Evolutionary conservation across 306 rosid species (phyloP).

Genomic region (Hippophae gyantsensis): DNA sequence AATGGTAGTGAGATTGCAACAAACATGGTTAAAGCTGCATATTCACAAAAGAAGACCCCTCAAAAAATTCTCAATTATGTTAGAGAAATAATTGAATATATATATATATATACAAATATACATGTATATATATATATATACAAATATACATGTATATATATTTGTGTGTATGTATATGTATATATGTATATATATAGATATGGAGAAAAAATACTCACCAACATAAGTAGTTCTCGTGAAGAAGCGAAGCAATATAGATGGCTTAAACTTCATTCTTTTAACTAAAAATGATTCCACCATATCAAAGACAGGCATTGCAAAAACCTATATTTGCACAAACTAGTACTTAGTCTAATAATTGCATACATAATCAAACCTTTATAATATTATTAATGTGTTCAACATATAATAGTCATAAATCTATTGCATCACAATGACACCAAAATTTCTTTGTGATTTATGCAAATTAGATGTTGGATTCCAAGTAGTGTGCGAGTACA

Average conservation of each 20-base stretch:
- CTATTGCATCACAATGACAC: background rate
- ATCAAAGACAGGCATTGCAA: constrained; percentile 34
- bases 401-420: too few relatives aligned
- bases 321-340: constrained; percentile 12
- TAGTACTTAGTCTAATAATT: background rate
- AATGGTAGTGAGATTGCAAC: constrained; percentile 30
- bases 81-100: too few relatives aligned
- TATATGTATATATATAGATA: background rate
- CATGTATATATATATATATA: too few relatives aligned
- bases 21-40: constrained; percentile 29
- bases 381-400: too few relatives aligned
- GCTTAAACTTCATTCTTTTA: constrained; percentile 23
- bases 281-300: constrained; percentile 23
- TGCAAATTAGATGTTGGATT: too few relatives aligned
- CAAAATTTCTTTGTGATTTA: too few relatives aligned
- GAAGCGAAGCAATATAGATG: constrained; percentile 24
- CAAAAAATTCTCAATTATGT: background rate
- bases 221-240: constrained; percentile 19
- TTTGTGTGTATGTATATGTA: background rate
- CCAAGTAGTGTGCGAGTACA: too few relatives aligned
- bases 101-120: too few relatives aligned
- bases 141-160: too few relatives aligned
- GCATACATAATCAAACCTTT: too few relatives aligned
- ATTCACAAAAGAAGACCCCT: background rate
- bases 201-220: constrained; percentile 12